phyloP scores from a whole-genome alignment of 2,329 filamentous ascomycete species.

The Fusarium sp. region DNA sequence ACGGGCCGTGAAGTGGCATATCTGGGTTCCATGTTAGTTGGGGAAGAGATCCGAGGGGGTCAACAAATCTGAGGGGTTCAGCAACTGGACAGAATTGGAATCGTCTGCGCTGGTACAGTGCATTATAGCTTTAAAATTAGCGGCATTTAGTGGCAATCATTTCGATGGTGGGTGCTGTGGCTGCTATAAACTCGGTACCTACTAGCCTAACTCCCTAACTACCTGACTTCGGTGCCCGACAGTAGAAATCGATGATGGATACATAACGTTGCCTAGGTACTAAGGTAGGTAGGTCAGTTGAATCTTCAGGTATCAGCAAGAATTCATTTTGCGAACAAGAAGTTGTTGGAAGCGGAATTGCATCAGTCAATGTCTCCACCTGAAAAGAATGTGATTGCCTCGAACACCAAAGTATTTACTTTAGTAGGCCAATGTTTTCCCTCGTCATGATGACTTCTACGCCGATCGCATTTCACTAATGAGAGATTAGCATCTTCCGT shows the following conservation, averaged over 20 bases:
- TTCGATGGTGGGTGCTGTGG: conserved; percentile 4
- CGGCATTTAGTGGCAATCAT: background rate
- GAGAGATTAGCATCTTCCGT: background rate
- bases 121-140: background rate
- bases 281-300: background rate
- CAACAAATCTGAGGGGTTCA: conserved; percentile 17
- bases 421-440: background rate
- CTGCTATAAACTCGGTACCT: background rate
- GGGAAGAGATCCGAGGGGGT: conserved; percentile 13
- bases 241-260: background rate
- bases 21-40: background rate
- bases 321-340: background rate
- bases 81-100: background rate
- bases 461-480: background rate
- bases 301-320: background rate
- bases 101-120: no score
- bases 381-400: background rate
- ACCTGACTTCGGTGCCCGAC: background rate
- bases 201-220: background rate
- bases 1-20: conserved; percentile 4
- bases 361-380: background rate
- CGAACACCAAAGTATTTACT: background rate
- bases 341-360: background rate
- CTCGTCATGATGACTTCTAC: background rate
- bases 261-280: no score